Base-by-base conservation (phyloP, 139 green algal species). In the Coccomyxa sp. region DNA sequence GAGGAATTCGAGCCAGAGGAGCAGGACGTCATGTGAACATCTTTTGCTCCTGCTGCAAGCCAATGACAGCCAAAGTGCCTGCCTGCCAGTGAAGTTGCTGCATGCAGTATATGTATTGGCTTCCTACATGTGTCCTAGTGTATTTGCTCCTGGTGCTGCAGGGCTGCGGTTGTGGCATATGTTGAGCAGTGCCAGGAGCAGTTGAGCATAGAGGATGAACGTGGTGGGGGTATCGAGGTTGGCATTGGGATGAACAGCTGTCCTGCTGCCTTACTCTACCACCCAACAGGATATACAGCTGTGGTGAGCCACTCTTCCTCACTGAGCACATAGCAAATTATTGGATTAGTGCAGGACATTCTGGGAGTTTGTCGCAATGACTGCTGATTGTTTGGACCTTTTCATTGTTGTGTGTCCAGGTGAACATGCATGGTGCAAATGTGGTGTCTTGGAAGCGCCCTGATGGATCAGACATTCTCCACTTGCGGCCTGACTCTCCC, bases 391-490 rank as follows among this genome's bases (percentile, higher is more conserved):
- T 51, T 51, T n/a, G n/a, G n/a, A 51, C 7, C 38, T 51, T 51
- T 7, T 51, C 38, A 51, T 51, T 51, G 38, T 51, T 51, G 38
- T 51, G 38, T 51, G 63, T 71, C 11, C 63, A 88, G 58, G 13
- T 91, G 12, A 88, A 85, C 79, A 28, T 90, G 67, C 88, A 91
- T 66, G 88, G 88, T 13, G 83, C 77, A 0, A 60, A 81, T 11
- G 79, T 91, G 17, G 85, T 86, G 0, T 83, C 79, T 17, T 91
- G 86, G 86, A 25, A 77, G 75, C 59, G 82, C 32, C 27, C 58
- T 4, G 86, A 87, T 58, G 88, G 83, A 18, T 51, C 45, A 14
- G 86, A 91, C 51, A 78, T 90, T 58, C 81, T 91, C 58, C 78
- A 80, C 68, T 27, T 91, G 51, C 67, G 76, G 27, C 18, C 79